These are phyloP conservation scores for Cardiospermum halicacabum DNA, from an alignment of 345 rosid genomes.

Conservation along the genomic window DNA sequence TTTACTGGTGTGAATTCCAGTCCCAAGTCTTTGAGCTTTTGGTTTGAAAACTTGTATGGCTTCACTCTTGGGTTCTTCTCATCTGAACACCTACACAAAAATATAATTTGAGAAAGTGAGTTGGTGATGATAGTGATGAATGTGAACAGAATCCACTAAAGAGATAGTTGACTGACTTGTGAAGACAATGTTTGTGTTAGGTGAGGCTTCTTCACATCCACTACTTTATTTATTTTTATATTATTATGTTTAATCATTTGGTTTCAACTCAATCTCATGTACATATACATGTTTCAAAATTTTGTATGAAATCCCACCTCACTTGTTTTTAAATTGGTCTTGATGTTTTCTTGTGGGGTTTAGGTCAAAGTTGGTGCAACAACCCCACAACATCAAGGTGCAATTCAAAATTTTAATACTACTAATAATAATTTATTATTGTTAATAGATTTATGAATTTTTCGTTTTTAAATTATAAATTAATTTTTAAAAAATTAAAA, in stretches of 20 bases:
- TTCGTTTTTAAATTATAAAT: no score
- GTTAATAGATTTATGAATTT: no score
- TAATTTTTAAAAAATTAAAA: no score
- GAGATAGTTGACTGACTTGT: not conserved
- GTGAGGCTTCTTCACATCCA: slow-evolving; percentile 23
- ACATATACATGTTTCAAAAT: no score
- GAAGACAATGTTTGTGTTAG: slow-evolving; percentile 16
- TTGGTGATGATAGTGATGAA: no score
- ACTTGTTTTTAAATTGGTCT: not conserved
- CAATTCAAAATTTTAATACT: not conserved
- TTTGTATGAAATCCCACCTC: no score
- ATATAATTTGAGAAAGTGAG: no score
- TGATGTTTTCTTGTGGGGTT: not conserved
- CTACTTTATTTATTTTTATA: not conserved
- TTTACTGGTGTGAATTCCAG: slow-evolving; percentile 77
- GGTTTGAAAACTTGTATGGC: slow-evolving; percentile 72
- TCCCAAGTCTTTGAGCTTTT: slow-evolving; percentile 76
- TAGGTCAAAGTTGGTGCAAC: slow-evolving; percentile 3
- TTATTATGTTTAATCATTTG: not conserved
- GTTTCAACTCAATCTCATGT: no score
- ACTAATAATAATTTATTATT: no score
- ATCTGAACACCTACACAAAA: slow-evolving; percentile 65
- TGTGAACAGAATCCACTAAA: no score
- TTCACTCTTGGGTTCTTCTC: slow-evolving; percentile 78
- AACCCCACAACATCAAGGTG: not conserved